Evolutionary conservation across 2,329 filamentous ascomycete genomes (phyloP), one percentile per base, ranked within the genome.

Genomic region (Chaetomium sp.): DNA sequence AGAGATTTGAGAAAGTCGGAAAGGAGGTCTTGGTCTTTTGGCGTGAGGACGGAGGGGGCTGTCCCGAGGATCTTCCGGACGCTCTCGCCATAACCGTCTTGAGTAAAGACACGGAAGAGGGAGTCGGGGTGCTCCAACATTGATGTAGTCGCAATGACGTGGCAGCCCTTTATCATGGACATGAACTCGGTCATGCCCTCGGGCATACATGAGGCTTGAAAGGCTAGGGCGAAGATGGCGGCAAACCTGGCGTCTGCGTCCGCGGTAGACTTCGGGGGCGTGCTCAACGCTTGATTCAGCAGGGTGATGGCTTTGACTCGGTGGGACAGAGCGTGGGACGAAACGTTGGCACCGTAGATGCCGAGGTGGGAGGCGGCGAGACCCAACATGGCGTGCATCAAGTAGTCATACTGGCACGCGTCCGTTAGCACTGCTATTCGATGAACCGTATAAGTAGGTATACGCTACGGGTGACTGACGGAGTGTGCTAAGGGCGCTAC

Each of bases 321-420:
- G 65, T 80, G 78, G 19, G 72, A 67, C 13, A 80, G 68, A 0
- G 77, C 78, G 1, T 69, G 65, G 1, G 71, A 67, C 54, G 74
- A 72, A 50, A 66, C 68, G 13, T 60, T 66, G 1, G 67, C 68
- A 3, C 69, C 66, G 1, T 73, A 59, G 1, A 79, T 67, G 38
- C 68, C 64, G 23, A 80, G 71, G 66, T 80, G 78, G 2, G 76
- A 78, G 3, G 78, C 78, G 0, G 74, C 78, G 1, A 80, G 72
- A 1, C 75, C 79, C 0, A 80, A 71, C 74, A 81, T 79, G 3
- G 78, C 74, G 61, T 80, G 78, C 42, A 78, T 67, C n/a, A 80
- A 67, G 65, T 77, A 80, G 29, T 78, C 76, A 57, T 76, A 78
- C 76, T 79, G 8, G 6, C 16, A 16, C 10, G 19, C 0, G 7